A percentile compares a stretch with the other conserved stretches of the same genome.
These are phyloP conservation scores for Suaeda aralocaspica DNA, from an alignment of 148 eudicot genomes.

Conservation along the genomic window DNA sequence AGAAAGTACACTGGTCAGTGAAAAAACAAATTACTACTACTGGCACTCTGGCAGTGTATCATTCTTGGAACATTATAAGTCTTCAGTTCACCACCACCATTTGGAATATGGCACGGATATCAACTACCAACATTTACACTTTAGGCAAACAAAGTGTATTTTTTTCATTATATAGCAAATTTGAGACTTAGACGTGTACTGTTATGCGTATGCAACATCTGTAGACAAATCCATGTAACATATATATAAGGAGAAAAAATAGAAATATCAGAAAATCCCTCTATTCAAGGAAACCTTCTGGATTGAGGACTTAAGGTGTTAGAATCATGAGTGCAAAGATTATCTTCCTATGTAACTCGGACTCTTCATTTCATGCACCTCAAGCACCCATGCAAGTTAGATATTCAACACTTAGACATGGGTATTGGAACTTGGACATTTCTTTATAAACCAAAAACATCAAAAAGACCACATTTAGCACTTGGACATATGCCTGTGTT, in stretches of 20 bases:
- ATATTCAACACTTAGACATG: too few species aligned
- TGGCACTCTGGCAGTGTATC: background rate
- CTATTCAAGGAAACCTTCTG: background rate
- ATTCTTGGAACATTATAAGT: too few species aligned
- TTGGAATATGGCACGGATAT: background rate
- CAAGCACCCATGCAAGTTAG: too few species aligned
- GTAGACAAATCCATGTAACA: background rate
- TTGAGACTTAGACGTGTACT: background rate
- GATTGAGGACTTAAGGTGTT: background rate
- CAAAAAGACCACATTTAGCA: too few species aligned
- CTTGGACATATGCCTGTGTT: background rate
- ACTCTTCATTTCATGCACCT: too few species aligned
- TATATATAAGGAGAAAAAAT: background rate
- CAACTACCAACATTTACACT: too few species aligned
- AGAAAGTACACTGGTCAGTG: background rate
- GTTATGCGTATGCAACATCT: background rate
- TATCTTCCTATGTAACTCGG: too few species aligned
- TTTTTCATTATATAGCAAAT: too few species aligned
- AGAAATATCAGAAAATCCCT: background rate
- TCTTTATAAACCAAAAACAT: too few species aligned
- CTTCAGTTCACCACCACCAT: background rate
- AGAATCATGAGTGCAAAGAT: background rate
- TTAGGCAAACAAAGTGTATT: too few species aligned
- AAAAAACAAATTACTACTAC: background rate
- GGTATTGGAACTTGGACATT: too few species aligned